Base-by-base conservation (phyloP, 805 yeast genomes). In the Grigorovia humatica region DNA sequence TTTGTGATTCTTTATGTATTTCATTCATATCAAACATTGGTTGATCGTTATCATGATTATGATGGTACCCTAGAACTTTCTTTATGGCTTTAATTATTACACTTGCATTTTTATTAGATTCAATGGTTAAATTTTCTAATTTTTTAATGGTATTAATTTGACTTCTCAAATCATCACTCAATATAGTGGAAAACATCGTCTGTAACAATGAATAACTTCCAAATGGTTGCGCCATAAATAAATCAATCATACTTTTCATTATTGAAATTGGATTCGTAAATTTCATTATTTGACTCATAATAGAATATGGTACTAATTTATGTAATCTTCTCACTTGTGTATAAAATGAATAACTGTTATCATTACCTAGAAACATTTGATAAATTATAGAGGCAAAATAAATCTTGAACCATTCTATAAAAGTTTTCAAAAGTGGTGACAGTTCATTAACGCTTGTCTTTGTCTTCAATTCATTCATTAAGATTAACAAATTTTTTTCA, bases 261-360 rank as follows among this genome's bases (percentile, higher is more conserved):
- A 91, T 81, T 44, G 83, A 79, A 69, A 89, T 80, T 1, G 99
- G 98, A 62, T 91, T 91, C 0, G 98, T 88, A 54, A 84, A 80
- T 61, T 81, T 77, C 61, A 93, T 67, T 20, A 91, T 84, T 19
- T 87, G 86, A 44, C 82, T 82, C 66, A 90, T 79, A 40, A 91
- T 63, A 1, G 77, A 70, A 65, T 91, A 93, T 0, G 98, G 99
- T 70, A 91, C 79, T 53, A 88, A 62, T 35, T 75, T 70, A 68
- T 91, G 96, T 43, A 93, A 69, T 52, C 83, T 78, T 56, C 80
- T 80, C 35, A 85, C 70, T 61, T 88, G 88, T 12, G 77, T 74
- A 59, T 84, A 82, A 58, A 86, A 72, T 58, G 88, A 96, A 54
- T 81, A 79, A 1, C 96, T 82, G 55, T 80, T 80, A 64, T 91